Conservation (phyloP, 371 early-diverging fungal species). For the Batkoa obscura region DNA sequence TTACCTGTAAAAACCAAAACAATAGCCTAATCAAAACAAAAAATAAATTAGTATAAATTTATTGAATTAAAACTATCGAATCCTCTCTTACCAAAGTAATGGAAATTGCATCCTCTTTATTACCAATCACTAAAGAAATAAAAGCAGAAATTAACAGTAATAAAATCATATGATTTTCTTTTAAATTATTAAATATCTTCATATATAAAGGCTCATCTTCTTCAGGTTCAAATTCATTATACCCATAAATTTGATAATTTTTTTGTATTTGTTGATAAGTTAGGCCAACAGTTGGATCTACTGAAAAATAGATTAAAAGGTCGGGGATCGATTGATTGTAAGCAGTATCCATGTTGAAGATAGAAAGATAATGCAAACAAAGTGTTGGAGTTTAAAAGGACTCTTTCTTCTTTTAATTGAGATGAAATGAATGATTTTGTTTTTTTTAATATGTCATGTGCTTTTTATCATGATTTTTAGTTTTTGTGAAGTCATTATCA, state of each 20-base stretch:
- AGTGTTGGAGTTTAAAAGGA: no score
- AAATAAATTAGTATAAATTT: not conserved
- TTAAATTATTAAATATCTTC: not conserved
- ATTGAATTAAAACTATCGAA: not conserved
- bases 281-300: no score
- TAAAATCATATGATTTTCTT: conserved; percentile 56
- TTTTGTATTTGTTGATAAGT: no score
- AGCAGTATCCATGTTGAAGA: no score
- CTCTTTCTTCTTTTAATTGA: no score
- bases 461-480: no score
- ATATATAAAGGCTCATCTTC: not conserved
- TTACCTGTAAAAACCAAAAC: conserved; percentile 70
- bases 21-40: conserved; percentile 36
- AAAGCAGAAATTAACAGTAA: conserved; percentile 72
- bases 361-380: no score
- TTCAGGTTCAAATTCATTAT: not conserved
- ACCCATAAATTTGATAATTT: not conserved
- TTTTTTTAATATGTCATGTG: no score
- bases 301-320: no score
- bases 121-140: conserved; percentile 67
- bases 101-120: conserved; percentile 82
- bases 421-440: no score
- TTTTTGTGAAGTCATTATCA: no score
- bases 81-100: conserved; percentile 57
- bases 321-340: no score